Percentiles rank a stretch among this genome's conserved stretches.
phyloP scores from a whole-genome alignment of 179 eudicot genomes.

The Monotropa hypopitys region DNA sequence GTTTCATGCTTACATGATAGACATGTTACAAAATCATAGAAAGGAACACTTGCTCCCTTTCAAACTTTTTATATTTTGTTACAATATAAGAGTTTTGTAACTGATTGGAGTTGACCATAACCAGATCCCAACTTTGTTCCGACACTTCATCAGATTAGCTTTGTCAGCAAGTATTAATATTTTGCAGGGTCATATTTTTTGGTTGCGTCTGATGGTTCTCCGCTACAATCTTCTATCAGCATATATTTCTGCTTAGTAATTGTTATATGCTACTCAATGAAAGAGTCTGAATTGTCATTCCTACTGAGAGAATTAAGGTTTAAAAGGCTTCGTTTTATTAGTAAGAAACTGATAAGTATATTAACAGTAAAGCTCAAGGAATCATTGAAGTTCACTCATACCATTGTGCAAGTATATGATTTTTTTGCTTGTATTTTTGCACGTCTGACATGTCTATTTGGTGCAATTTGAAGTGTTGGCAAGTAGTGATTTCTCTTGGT shows the following conservation, averaged over 20 bases:
- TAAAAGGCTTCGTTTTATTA: not conserved
- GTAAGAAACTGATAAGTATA: not conserved
- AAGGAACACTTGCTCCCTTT: not conserved
- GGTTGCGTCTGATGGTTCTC: not conserved
- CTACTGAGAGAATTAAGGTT: too few species aligned
- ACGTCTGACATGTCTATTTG: not conserved
- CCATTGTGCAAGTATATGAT: not conserved
- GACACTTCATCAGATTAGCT: not conserved
- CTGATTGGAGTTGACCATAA: not conserved
- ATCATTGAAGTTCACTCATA: not conserved
- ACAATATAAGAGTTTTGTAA: not conserved
- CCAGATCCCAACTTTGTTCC: not conserved
- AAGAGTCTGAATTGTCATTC: not conserved
- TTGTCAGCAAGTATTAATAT: not conserved
- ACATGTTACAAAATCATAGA: not conserved
- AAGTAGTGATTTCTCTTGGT: not conserved
- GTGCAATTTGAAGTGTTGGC: not conserved
- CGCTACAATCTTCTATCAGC: not conserved
- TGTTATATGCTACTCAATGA: not conserved
- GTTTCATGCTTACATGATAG: not conserved
- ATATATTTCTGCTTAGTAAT: not conserved
- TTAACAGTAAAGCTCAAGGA: not conserved
- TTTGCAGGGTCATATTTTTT: not conserved
- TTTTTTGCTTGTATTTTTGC: not conserved
- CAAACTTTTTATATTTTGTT: not conserved